Evolutionary conservation across 2,329 filamentous ascomycete species (phyloP).

Genomic region (Stagonosporopsis vannaccii): DNA sequence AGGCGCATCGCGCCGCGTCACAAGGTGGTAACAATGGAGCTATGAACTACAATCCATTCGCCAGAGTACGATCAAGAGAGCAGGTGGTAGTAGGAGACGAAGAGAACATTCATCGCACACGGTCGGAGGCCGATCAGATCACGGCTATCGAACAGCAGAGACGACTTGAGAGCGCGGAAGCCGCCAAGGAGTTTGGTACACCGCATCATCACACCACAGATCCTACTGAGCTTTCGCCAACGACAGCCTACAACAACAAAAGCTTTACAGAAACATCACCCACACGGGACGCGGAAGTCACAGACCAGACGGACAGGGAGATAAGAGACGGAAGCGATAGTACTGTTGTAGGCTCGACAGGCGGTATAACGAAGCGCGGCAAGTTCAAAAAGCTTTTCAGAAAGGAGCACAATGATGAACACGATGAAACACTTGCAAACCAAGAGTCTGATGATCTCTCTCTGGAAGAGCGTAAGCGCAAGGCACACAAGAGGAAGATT

Average conservation of each 20-base stretch:
- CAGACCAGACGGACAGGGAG: constrained; percentile 17
- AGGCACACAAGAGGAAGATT: constrained; percentile 44
- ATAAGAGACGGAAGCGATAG: constrained; percentile 34
- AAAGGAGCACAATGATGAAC: constrained; percentile 31
- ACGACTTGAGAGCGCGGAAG: constrained; percentile 31
- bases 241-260: constrained; percentile 21
- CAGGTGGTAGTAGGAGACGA: constrained; percentile 30
- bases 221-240: constrained; percentile 32
- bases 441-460: constrained; percentile 35
- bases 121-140: constrained; percentile 34
- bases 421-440: constrained; percentile 23
- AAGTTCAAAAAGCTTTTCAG: constrained; percentile 45
- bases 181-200: constrained; percentile 38
- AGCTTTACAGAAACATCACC: constrained; percentile 15
- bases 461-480: constrained; percentile 43
- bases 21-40: constrained; percentile 29
- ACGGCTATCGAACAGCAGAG: constrained; percentile 37
- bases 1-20: constrained; percentile 48
- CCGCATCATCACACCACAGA: constrained; percentile 42
- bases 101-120: constrained; percentile 38
- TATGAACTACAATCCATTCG: constrained; percentile 47
- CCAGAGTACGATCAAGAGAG: constrained; percentile 37
- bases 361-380: constrained; percentile 30
- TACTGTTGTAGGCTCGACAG: constrained; percentile 28
- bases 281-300: constrained; percentile 19